A percentile compares a stretch with the other conserved stretches of the same genome.
These are phyloP conservation scores for Agastache rugosa DNA, from an alignment of 257 asterid species.

Conservation along the genomic window DNA sequence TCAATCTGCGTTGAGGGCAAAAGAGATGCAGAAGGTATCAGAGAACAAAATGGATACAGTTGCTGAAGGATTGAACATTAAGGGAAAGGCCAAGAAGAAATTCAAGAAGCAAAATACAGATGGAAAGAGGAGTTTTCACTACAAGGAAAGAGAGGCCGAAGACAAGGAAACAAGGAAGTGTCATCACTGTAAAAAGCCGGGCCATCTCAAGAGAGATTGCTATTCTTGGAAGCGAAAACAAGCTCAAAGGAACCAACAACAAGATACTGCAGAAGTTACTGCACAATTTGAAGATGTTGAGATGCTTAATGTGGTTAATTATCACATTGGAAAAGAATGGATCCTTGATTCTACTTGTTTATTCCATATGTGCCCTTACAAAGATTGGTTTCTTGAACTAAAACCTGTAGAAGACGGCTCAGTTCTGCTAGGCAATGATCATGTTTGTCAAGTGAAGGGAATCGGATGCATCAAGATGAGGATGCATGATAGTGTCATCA, in stretches of 20 bases:
- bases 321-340: not conserved
- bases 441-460: not conserved
- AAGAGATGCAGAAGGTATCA: too few relatives aligned
- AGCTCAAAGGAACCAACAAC: not conserved
- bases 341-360: not conserved
- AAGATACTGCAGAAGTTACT: not conserved
- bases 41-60: fast-evolving
- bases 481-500: not conserved
- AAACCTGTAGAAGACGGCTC: fast-evolving
- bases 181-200: not conserved
- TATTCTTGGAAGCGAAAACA: not conserved
- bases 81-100: not conserved
- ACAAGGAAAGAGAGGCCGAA: not conserved
- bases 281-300: not conserved
- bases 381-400: not conserved
- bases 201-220: not conserved
- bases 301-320: fast-evolving
- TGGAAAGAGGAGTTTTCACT: not conserved
- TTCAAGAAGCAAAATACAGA: not conserved
- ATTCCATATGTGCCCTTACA: not conserved
- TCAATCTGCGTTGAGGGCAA: too few relatives aligned
- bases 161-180: not conserved
- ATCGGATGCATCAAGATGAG: not conserved
- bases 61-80: not conserved
- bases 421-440: not conserved